Percentiles rank a stretch among this genome's conserved stretches.
Evolutionary conservation across 2,329 filamentous ascomycete species (phyloP).

Genomic region (Metarhizium sp.): DNA sequence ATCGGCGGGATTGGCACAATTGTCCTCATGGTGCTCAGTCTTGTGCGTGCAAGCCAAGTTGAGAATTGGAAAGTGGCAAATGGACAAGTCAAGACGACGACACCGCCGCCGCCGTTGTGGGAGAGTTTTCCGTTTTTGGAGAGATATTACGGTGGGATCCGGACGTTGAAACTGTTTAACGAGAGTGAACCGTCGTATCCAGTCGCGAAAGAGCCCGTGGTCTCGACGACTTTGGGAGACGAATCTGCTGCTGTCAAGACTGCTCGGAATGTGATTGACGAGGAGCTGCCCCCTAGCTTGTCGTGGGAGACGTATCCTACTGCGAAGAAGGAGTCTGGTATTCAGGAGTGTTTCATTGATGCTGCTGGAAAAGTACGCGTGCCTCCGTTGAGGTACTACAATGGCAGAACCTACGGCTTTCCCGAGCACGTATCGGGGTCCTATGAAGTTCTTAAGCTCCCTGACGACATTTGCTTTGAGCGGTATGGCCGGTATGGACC

Average conservation of each 20-base stretch:
- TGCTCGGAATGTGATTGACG: constrained; percentile 9
- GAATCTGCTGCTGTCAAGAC: constrained; percentile 4
- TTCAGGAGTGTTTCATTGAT: constrained; percentile 74
- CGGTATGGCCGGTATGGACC: constrained; percentile 79
- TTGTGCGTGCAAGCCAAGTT: constrained; percentile 64
- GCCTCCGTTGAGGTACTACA: constrained; percentile 63
- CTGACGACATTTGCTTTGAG: constrained; percentile 87
- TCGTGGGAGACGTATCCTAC: constrained; percentile 25
- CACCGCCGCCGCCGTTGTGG: constrained; percentile 62
- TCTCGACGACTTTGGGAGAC: constrained; percentile 8
- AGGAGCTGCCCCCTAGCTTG: constrained; percentile 13
- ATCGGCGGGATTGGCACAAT: constrained; percentile 60
- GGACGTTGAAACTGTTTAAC: constrained; percentile 54
- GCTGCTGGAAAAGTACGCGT: constrained; percentile 52
- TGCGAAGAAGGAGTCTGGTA: constrained; percentile 34
- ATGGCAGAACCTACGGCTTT: constrained; percentile 74
- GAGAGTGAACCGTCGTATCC: constrained; percentile 79
- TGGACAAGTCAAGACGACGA: constrained; percentile 31
- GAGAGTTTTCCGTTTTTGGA: constrained; percentile 78
- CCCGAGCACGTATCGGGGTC: constrained; percentile 82
- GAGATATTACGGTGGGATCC: constrained; percentile 83
- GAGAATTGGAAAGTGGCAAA: constrained; percentile 57
- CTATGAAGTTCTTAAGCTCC: constrained; percentile 67
- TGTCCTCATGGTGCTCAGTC: constrained; percentile 64
- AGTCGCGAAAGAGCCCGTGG: constrained; percentile 44